phyloP scores from a whole-genome alignment of 371 early-diverging fungal genomes.

The Ordospora pajunii region DNA sequence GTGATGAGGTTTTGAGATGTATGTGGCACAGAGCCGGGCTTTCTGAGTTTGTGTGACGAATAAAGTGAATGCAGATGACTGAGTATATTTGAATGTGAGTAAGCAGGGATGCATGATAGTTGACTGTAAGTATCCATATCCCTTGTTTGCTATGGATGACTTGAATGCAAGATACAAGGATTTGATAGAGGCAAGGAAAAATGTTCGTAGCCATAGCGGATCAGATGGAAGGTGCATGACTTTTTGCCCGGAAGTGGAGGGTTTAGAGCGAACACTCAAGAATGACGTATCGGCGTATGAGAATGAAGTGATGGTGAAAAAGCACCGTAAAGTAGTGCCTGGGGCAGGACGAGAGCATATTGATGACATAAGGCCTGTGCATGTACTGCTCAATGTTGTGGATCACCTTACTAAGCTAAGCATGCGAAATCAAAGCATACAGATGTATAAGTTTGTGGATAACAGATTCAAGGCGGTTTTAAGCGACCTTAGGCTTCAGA shows the following conservation, averaged over 20 bases:
- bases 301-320: conserved; percentile 65
- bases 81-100: too few species aligned
- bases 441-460: conserved; percentile 72
- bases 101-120: too few species aligned
- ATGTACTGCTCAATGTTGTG: conserved; percentile 66
- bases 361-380: conserved; percentile 75
- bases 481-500: conserved; percentile 70
- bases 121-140: background rate
- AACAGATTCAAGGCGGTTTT: conserved; percentile 76
- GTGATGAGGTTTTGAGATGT: background rate
- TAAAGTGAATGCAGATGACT: too few species aligned
- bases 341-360: conserved; percentile 75
- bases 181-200: background rate
- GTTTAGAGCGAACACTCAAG: conserved; percentile 36
- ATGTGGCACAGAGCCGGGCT: background rate
- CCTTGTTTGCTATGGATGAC: conserved; percentile 6
- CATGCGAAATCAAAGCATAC: conserved; percentile 63
- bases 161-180: conserved; percentile 2
- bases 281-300: conserved; percentile 46
- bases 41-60: background rate
- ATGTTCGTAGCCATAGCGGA: background rate
- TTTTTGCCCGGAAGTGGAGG: conserved; percentile 50
- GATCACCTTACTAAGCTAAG: conserved; percentile 69
- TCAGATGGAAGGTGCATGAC: conserved; percentile 31
- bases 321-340: conserved; percentile 73